Base-by-base conservation (phyloP, 2,329 filamentous ascomycete genomes). In the Xylaria sp. region DNA sequence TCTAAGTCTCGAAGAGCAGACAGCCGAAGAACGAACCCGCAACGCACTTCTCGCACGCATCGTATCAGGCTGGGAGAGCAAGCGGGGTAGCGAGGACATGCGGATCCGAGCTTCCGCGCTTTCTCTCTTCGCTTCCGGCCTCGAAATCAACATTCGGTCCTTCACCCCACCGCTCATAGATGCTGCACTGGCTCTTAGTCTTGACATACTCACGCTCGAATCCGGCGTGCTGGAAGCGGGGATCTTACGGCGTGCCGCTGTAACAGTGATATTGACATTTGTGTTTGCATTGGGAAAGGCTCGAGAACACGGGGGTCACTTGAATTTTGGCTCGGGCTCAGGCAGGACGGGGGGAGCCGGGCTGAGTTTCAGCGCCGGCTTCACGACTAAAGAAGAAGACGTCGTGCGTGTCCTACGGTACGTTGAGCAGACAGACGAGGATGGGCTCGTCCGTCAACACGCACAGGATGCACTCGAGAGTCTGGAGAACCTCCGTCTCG, bases 31-130 rank as follows among this genome's bases (percentile, higher is more conserved):
- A 35, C 80, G 72, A 66, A 75, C 69, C 44, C 81, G 77, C 62
- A 81, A 81, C 58, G 86, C 81, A 29, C 79, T 83, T 47, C 71
- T 89, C 11, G 77, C 80, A 21, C 79, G 81, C 60, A 90, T 92
- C 61, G 79, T 91, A 0, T 77, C 82, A 13, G 88, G 87, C 0
- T 92, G 90, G 90, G 83, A 88, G 66, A 83, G 87, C 63, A 87
- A 85, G 58, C 78, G 82, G 15, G 88, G 87, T 0, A 82, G 82
- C 60, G 90, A 92, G 72, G 90, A 92, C 70, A 79, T 91, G 11
- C 82, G 90, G 3, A 83, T 93, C 67, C 85, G 90, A 1, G 78
- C 88, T 13, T 91, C 89, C 21, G 87, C 89, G 3, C 73, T 93
- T 6, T 89, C 88, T 4, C 82, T 92, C 47, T 79, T 92, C 43